Evolutionary conservation across 208 protist species (phyloP).

Genomic region (Crithidia brevicula): DNA sequence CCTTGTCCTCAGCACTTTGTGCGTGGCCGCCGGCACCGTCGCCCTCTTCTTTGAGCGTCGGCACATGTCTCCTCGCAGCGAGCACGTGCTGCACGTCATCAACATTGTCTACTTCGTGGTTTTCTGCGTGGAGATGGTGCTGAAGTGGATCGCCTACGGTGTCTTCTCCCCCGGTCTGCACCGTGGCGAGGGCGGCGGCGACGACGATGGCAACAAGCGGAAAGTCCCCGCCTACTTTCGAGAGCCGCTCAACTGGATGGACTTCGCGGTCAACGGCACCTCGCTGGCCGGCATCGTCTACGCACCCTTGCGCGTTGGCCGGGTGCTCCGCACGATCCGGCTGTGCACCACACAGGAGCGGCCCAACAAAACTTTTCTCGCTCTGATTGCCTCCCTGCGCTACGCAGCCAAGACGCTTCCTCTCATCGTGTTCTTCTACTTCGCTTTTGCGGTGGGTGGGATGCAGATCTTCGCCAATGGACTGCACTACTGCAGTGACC

Average conservation of each 20-base stretch:
- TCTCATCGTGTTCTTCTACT: slow-evolving; percentile 42
- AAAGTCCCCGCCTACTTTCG: slow-evolving; percentile 43
- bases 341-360: slow-evolving; percentile 48
- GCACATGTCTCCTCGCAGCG: slow-evolving; percentile 3
- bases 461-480: slow-evolving; percentile 60
- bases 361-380: slow-evolving; percentile 35
- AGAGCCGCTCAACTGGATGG: slow-evolving; percentile 53
- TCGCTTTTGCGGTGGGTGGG: slow-evolving; percentile 49
- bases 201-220: background rate
- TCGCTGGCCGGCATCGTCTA: slow-evolving; percentile 52
- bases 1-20: slow-evolving; percentile 30
- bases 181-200: background rate
- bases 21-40: slow-evolving; percentile 46
- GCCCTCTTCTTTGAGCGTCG: slow-evolving; percentile 63
- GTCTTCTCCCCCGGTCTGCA: background rate
- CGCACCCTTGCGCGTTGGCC: slow-evolving; percentile 37
- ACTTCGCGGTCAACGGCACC: slow-evolving; percentile 48
- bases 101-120: slow-evolving; percentile 62
- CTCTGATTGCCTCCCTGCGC: slow-evolving; percentile 27
- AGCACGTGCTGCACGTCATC: slow-evolving; percentile 19
- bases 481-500: slow-evolving; percentile 52
- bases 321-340: slow-evolving; percentile 47
- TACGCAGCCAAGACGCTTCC: slow-evolving; percentile 23
- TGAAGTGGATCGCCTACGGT: slow-evolving; percentile 63
- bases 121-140: slow-evolving; percentile 58